A percentile compares a stretch with the other conserved stretches of the same genome.
Evolutionary conservation across 352 stramenopile species (phyloP).

Genomic region (Phytophthora vignae): DNA sequence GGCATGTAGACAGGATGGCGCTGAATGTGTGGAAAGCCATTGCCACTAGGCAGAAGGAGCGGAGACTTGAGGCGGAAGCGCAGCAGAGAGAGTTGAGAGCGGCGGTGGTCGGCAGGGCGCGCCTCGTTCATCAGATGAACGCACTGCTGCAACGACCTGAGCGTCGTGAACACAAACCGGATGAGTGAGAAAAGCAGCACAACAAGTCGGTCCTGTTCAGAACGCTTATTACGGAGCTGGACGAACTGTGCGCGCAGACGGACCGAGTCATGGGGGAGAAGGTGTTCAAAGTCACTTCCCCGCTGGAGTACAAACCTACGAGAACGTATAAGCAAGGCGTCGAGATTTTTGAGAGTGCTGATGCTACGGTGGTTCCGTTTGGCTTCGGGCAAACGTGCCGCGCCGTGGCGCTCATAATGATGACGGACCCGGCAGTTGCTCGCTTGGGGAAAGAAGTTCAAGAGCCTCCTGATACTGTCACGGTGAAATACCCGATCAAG

Average conservation of each 20-base stretch:
- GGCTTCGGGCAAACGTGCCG: not conserved
- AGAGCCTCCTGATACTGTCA: slow-evolving; percentile 31
- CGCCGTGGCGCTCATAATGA: not conserved
- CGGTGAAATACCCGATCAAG: slow-evolving; percentile 33
- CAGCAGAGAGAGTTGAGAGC: slow-evolving; percentile 16
- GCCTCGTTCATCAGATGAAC: slow-evolving; percentile 26
- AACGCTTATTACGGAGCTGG: slow-evolving; percentile 20
- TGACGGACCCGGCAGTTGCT: not conserved
- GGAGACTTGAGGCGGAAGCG: slow-evolving; percentile 12
- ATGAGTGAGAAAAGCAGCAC: not conserved
- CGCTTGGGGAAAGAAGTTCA: slow-evolving; percentile 1
- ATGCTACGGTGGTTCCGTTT: not conserved
- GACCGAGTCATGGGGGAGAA: slow-evolving; percentile 17
- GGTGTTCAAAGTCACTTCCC: not conserved
- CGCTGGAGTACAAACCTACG: not conserved
- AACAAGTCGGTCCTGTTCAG: slow-evolving; percentile 15
- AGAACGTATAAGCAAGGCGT: not conserved
- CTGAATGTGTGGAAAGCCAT: slow-evolving; percentile 17
- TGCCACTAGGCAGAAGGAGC: slow-evolving; percentile 22
- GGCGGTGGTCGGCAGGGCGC: slow-evolving; percentile 13
- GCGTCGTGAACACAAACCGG: not conserved
- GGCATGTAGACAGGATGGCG: not conserved
- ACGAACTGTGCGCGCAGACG: slow-evolving; percentile 22
- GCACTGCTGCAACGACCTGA: slow-evolving; percentile 6
- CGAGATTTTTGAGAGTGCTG: not conserved